Base-by-base conservation (phyloP, 768 basidiomycete species). In the Lactarius indigo region DNA sequence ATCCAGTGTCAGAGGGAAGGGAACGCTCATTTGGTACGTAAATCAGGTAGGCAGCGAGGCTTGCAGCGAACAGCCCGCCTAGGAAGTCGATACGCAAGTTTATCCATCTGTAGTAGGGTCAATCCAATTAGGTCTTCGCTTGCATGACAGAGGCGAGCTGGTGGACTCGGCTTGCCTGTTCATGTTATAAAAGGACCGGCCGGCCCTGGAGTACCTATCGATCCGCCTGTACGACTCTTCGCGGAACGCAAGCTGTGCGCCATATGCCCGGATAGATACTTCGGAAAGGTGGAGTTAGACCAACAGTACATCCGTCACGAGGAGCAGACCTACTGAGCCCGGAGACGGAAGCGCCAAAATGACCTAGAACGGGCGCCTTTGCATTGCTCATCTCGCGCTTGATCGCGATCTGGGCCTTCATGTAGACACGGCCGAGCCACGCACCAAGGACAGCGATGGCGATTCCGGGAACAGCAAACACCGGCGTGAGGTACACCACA, bases 371-470 rank as follows among this genome's bases (percentile, higher is more conserved):
- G 0, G 85, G 84, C 7, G 81, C 77, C 55, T 80, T 79, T 4
- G 79, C 78, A 62, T 82, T 83, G 52, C 80, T 82, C 82, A 83
- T 81, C 73, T 85, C 82, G 26, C 85, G 78, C 75, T 86, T 86
- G 66, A 85, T 80, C 17, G 80, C 78, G 15, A 86, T 76, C 68
- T 87, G 85, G 7, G 83, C 82, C 66, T 79, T 79, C 71, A 86
- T 84, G 72, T 86, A 86, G 13, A 85, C 72, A 42, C 80, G 78
- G 31, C 83, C 83, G 15, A 80, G 69, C 67, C 79, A 73, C 18
- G 68, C 77, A 1, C 84, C 85, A 5, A 82, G 23, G 8, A 77
- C 56, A 13, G 74, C 73, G 18, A 82, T 71, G 7, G 75, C 28
- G 33, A 76, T 42, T 5, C 80, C 79, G 0, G 81, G 81, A 0